Conservation (phyloP, 2,329 filamentous ascomycete species). For the Erysiphe pulchra region DNA sequence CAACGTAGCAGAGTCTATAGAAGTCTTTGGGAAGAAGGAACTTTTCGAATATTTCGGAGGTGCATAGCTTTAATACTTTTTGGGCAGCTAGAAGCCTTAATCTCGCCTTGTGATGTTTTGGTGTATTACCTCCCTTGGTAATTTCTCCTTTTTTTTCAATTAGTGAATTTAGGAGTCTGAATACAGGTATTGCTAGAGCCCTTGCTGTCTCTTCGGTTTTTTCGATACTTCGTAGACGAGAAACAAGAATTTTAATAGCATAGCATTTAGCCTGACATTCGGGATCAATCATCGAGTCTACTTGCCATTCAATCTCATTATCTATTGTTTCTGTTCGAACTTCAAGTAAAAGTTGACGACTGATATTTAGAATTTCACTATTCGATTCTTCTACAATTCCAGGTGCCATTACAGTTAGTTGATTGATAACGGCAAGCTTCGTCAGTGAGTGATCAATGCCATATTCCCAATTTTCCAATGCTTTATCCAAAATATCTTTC, state of each 20-base stretch:
- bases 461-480: slow-evolving; percentile 48
- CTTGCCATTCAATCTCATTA: slow-evolving; percentile 36
- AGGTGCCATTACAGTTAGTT: slow-evolving; percentile 51
- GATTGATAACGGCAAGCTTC: slow-evolving; percentile 44
- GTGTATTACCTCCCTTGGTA: slow-evolving; percentile 48
- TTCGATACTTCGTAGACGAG: slow-evolving; percentile 41
- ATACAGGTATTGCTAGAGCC: slow-evolving; percentile 39
- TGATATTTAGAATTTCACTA: slow-evolving; percentile 55
- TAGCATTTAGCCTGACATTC: slow-evolving; percentile 65
- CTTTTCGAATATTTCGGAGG: slow-evolving; percentile 48
- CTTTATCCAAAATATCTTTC: slow-evolving; percentile 55
- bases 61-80: slow-evolving; percentile 62
- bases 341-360: slow-evolving; percentile 47
- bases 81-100: slow-evolving; percentile 62
- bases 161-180: slow-evolving; percentile 54
- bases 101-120: slow-evolving; percentile 52
- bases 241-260: slow-evolving; percentile 66
- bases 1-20: slow-evolving; percentile 53
- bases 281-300: slow-evolving; percentile 43
- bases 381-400: slow-evolving; percentile 46
- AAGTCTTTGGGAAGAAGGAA: slow-evolving; percentile 50
- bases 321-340: slow-evolving; percentile 35
- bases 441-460: slow-evolving; percentile 49
- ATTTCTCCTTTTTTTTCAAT: slow-evolving; percentile 57
- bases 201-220: slow-evolving; percentile 26